Conservation (phyloP, 495 filamentous ascomycete genomes). For the Saxispiralis lemnorum region DNA sequence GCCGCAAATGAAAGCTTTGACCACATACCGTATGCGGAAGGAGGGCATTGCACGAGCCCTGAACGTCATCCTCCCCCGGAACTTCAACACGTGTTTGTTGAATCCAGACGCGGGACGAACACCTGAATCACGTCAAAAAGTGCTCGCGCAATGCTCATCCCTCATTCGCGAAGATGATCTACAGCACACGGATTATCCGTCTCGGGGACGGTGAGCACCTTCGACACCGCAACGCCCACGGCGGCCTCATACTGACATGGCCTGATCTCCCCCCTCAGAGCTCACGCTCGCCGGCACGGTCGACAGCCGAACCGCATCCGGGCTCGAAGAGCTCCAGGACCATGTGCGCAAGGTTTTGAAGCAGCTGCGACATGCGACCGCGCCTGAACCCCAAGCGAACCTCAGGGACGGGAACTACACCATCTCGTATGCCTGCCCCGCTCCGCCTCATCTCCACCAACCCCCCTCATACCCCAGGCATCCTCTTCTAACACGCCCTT, state of each 20-base stretch:
- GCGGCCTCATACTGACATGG: slow-evolving; percentile 11
- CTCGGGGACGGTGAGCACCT: slow-evolving; percentile 52
- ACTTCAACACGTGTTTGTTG: too few relatives aligned
- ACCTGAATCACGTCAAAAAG: too few relatives aligned
- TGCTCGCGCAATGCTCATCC: too few relatives aligned
- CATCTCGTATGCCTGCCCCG: slow-evolving; percentile 48
- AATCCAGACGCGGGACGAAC: too few relatives aligned
- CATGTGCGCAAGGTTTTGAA: slow-evolving; percentile 83
- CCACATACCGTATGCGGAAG: too few relatives aligned
- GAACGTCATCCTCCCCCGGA: too few relatives aligned
- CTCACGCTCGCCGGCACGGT: slow-evolving; percentile 88
- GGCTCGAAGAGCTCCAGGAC: slow-evolving; percentile 72
- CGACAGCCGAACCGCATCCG: slow-evolving; percentile 65
- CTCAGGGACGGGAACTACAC: slow-evolving; percentile 78
- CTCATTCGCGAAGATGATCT: slow-evolving; percentile 48
- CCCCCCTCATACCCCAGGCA: background rate
- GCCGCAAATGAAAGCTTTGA: too few relatives aligned
- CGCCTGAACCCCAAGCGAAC: slow-evolving; percentile 74
- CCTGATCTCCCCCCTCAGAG: slow-evolving; percentile 27
- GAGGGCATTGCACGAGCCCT: too few relatives aligned
- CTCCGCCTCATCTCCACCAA: background rate
- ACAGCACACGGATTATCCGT: slow-evolving; percentile 83
- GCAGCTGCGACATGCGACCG: slow-evolving; percentile 60
- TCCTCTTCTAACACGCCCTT: background rate
- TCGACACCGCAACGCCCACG: background rate